Percentiles rank a stretch among this genome's conserved stretches.
Evolutionary conservation across 495 filamentous ascomycete species (phyloP).

Genomic region (Penicillium ucsense): DNA sequence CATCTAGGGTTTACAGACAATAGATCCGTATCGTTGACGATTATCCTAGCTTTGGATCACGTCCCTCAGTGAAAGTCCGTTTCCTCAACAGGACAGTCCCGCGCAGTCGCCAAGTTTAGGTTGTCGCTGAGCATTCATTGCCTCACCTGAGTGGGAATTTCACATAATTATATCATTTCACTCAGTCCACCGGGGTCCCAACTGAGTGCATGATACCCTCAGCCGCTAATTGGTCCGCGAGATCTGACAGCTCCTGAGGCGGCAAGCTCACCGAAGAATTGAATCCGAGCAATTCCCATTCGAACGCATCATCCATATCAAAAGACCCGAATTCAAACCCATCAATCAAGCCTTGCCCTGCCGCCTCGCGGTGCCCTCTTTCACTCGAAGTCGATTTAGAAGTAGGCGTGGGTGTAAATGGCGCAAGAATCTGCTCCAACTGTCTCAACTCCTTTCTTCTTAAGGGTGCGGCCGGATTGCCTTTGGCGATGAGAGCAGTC

Average conservation of each 20-base stretch:
- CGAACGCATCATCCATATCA: slow-evolving; percentile 15
- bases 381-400: background rate
- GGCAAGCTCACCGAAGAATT: slow-evolving; percentile 20
- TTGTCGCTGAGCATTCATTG: background rate
- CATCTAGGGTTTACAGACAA: too few species aligned
- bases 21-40: too few species aligned
- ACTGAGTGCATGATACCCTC: slow-evolving; percentile 23
- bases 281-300: slow-evolving; percentile 20
- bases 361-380: slow-evolving; percentile 3
- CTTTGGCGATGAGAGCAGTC: slow-evolving; percentile 17
- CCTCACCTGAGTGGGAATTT: background rate
- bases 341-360: background rate
- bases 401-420: slow-evolving; percentile 14
- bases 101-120: background rate
- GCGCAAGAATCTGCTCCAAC: slow-evolving; percentile 19
- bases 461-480: slow-evolving; percentile 18
- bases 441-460: slow-evolving; percentile 16
- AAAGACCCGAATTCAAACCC: slow-evolving; percentile 12
- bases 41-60: too few species aligned
- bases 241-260: slow-evolving; percentile 17
- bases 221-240: slow-evolving; percentile 23
- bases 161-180: background rate
- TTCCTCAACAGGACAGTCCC: too few species aligned
- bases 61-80: too few species aligned
- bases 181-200: slow-evolving; percentile 4